These are phyloP conservation scores for Auriscalpium vulgare DNA, from an alignment of 768 basidiomycete genomes.

Conservation along the genomic window DNA sequence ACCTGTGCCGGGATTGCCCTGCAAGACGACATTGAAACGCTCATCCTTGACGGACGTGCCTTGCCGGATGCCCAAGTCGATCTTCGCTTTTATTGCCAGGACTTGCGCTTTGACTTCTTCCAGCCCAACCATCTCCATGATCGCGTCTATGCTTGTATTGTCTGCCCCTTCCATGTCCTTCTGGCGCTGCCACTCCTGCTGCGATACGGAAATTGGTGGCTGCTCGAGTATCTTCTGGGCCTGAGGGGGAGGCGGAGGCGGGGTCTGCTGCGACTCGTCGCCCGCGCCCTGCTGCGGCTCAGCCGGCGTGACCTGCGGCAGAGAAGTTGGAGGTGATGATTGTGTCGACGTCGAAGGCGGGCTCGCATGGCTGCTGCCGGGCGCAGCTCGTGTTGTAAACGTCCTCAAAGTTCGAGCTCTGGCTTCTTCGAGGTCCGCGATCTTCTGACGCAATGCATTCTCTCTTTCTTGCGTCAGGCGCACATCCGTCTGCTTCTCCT, in stretches of 20 bases:
- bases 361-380: neutral
- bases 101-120: constrained; percentile 57
- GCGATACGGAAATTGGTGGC: constrained; percentile 7
- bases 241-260: neutral
- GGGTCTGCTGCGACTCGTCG: no score
- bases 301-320: neutral
- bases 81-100: constrained; percentile 49
- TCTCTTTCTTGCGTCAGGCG: constrained; percentile 29
- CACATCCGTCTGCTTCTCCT: constrained; percentile 27
- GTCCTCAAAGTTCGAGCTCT: constrained; percentile 5
- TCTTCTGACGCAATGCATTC: constrained; percentile 33
- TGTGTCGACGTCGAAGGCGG: no score
- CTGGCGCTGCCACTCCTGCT: constrained; percentile 46
- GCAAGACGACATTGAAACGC: constrained; percentile 51
- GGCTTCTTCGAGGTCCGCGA: constrained; percentile 35
- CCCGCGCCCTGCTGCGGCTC: neutral
- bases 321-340: neutral
- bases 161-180: constrained; percentile 45
- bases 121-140: constrained; percentile 66
- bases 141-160: constrained; percentile 49
- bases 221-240: neutral
- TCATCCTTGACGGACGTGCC: constrained; percentile 42
- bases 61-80: constrained; percentile 51
- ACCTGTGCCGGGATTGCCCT: constrained; percentile 76
- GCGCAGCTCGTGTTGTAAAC: neutral